Evolutionary conservation across 257 asterid species (phyloP).

Genomic region (Prunella vulgaris): DNA sequence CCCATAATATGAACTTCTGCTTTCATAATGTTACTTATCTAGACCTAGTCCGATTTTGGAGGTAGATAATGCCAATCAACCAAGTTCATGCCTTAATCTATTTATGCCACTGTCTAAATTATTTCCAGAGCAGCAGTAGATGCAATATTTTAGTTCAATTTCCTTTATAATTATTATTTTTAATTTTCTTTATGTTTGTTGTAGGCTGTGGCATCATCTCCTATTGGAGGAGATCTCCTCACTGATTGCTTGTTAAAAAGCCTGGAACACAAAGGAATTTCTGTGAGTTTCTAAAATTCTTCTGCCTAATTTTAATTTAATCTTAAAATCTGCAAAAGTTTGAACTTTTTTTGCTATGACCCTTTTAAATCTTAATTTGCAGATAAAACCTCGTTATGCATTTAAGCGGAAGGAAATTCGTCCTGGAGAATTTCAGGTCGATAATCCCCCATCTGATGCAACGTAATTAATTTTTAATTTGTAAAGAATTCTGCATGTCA

Average conservation of each 20-base stretch:
- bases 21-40: neutral
- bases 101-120: slow-evolving; percentile 10
- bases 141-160: neutral
- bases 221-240: slow-evolving; percentile 89
- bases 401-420: slow-evolving; percentile 87
- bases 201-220: slow-evolving; percentile 88
- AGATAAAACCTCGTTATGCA: slow-evolving; percentile 94
- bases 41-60: slow-evolving; percentile 7
- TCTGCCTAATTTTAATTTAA: slow-evolving; percentile 1
- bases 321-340: slow-evolving; percentile 13
- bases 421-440: slow-evolving; percentile 95
- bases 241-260: slow-evolving; percentile 94
- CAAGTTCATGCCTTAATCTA: slow-evolving; percentile 17
- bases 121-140: neutral
- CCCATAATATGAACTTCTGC: neutral
- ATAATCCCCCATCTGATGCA: slow-evolving; percentile 3
- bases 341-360: slow-evolving; percentile 10
- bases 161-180: slow-evolving; percentile 1
- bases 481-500: neutral
- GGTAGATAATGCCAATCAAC: slow-evolving; percentile 14
- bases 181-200: slow-evolving; percentile 18
- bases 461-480: slow-evolving; percentile 12
- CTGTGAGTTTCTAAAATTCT: slow-evolving; percentile 42
- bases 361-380: slow-evolving; percentile 25
- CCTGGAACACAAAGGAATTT: slow-evolving; percentile 80